phyloP scores from a whole-genome alignment of 2,329 filamentous ascomycete species.

The Colletotrichum truncatum region DNA sequence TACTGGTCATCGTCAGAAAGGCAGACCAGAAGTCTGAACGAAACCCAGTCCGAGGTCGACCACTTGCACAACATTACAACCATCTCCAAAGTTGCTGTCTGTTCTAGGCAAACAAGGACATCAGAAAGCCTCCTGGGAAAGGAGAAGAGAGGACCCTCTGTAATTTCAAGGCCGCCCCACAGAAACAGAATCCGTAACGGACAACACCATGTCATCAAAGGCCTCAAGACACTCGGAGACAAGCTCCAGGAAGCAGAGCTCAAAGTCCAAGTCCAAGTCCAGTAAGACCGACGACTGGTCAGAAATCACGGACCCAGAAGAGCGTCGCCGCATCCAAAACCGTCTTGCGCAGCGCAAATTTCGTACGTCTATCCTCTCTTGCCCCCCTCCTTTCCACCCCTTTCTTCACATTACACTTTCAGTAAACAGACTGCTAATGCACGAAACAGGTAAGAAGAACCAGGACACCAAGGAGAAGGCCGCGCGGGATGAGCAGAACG shows the following conservation, averaged over 20 bases:
- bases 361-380: conserved; percentile 58
- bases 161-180: neutral
- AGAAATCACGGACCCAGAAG: conserved; percentile 73
- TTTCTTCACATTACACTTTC: no score
- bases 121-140: no score
- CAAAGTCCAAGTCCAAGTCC: conserved; percentile 50
- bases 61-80: no score
- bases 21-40: no score
- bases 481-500: conserved; percentile 71
- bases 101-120: no score
- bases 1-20: no score
- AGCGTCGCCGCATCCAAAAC: conserved; percentile 80
- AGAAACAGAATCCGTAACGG: neutral
- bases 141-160: no score
- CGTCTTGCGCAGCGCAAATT: conserved; percentile 80
- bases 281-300: conserved; percentile 72
- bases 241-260: conserved; percentile 39
- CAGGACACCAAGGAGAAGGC: conserved; percentile 73
- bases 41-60: no score
- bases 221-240: conserved; percentile 35
- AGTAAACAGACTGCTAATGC: neutral
- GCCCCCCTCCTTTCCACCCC: neutral
- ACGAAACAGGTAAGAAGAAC: conserved; percentile 70
- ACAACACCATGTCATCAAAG: conserved; percentile 45
- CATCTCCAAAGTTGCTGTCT: no score